Percentiles rank a stretch among this genome's conserved stretches.
These are phyloP conservation scores for Stylosanthes scabra DNA, from an alignment of 331 rosid genomes.

Conservation along the genomic window DNA sequence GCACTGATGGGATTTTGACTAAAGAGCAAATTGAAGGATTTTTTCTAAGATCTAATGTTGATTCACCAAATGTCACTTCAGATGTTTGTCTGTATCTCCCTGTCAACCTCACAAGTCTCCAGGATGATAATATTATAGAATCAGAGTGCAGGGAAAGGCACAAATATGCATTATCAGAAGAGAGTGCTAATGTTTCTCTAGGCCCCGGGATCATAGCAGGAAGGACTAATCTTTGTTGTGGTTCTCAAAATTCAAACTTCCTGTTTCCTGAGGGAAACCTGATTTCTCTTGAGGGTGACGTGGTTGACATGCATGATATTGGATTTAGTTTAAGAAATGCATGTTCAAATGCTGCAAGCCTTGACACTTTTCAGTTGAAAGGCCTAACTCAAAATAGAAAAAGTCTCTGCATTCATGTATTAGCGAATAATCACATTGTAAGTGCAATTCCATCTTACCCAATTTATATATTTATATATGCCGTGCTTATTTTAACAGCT, in stretches of 20 bases:
- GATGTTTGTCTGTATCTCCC: conserved; percentile 76
- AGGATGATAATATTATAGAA: conserved; percentile 46
- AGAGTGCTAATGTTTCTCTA: conserved; percentile 39
- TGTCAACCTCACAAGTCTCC: conserved; percentile 41
- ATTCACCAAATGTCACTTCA: conserved; percentile 47
- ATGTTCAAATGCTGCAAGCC: conserved; percentile 47
- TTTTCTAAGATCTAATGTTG: conserved; percentile 37
- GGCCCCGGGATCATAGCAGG: conserved; percentile 27
- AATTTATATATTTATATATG: conserved; percentile 28
- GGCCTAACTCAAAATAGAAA: conserved; percentile 44
- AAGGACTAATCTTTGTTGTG: conserved; percentile 30
- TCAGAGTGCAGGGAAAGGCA: conserved; percentile 41
- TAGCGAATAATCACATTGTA: conserved; percentile 68
- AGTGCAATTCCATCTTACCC: conserved; percentile 26
- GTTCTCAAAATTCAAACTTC: conserved; percentile 43
- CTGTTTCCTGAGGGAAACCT: conserved; percentile 80
- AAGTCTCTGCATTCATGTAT: conserved; percentile 72
- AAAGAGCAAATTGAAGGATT: conserved; percentile 45
- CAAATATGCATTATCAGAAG: conserved; percentile 47
- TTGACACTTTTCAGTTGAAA: conserved; percentile 49
- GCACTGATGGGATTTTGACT: conserved; percentile 40
- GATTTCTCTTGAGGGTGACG: conserved; percentile 61
- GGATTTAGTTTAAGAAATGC: conserved; percentile 48
- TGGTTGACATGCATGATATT: conserved; percentile 59
- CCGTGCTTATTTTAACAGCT: conserved; percentile 26